Evolutionary conservation across 257 asterid species (phyloP), one percentile per base, ranked within the genome.

Genomic region (Nicotiana tabacum): DNA sequence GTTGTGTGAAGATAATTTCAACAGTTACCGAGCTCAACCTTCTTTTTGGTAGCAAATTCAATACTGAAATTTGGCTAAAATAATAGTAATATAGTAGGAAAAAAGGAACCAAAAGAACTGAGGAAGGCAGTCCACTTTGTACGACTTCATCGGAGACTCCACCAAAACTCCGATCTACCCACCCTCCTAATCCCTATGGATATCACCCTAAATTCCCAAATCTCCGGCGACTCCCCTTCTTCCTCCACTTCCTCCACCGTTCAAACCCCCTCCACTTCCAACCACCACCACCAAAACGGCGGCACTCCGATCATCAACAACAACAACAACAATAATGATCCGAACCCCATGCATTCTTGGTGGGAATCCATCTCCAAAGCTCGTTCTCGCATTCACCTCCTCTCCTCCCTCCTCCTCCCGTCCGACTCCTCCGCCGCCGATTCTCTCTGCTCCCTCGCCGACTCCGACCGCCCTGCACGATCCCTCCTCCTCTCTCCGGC

Each of bases 311-410:
- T 55, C 85, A 87, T 81, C 89, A 77, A 9, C 84, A 60, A 89
- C 77, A 84, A 81, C 77, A 84, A 9, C 85, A 60, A 89, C 77
- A 84, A 81, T 72, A 80, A 60, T 83, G 98, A 96, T 43, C 48
- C 48, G 11, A 43, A 43, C 77, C 96, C 95, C 35, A 90, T 90
- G 93, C 98, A 91, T 82, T 90, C 98, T 2, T 96, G 98, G 99
- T 96, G 98, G 98, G 99, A 96, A 66, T 92, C 98, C 88, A 92
- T 96, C 84, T 93, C 98, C 87, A 92, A 89, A 83, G 99, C 99
- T 72, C 98, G 99, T n/a, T 64, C 98, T 21, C 97, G 95, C 67
- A 93, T 96, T 89, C 98, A 91, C 80, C 96, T 90, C 83, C 97
- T 96, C 82, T 88, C 96, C 21, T 77, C 92, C 68, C 87, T 95